Evolutionary conservation across 2,329 filamentous ascomycete genomes (phyloP), one percentile per base, ranked within the genome.

Genomic region (Hypomyces perniciosus): DNA sequence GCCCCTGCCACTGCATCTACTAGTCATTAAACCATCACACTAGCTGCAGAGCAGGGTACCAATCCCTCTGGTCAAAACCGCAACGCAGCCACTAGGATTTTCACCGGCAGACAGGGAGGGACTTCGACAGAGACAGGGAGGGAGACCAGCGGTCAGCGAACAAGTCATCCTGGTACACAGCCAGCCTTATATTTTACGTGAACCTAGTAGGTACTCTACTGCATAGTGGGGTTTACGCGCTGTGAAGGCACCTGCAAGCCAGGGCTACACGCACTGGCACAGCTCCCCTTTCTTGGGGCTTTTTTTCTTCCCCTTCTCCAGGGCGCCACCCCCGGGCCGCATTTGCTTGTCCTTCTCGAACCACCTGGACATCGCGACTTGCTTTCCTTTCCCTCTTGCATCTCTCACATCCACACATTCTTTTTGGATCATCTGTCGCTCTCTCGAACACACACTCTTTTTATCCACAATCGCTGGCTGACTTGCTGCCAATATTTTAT

Each of bases 291-390:
- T 20, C 20, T 20, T 20, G 20, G 20, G 20, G 20, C 20, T 20
- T 20, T 20, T 20, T 20, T 20, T 9, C 47, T 41, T 50, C 48
- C 48, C 48, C 48, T 46, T 51, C 45, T 51, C 46, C 48, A 50
- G 44, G 48, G 48, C 34, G 33, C 48, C 48, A 42, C 48, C 40
- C 48, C 48, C 43, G 43, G 48, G 48, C 48, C 48, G 48, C 48
- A 50, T 50, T 43, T 45, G 30, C 35, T 41, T 29, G 35, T 43
- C 44, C 43, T 26, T 33, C 33, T 12, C 12, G 8, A 8, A 35
- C 33, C 3, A 35, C 48, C 12, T 41, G 39, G 39, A 41, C 39
- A 41, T 8, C 3, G n/a, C 39, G 7, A 27, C 48, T 50, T 42
- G 44, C 37, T 50, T 38, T 45, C 12, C 28, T 37, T 7, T 33